Evolutionary conservation across 2,329 filamentous ascomycete species (phyloP).

Genomic region (Microcyclospora tardicrescens): DNA sequence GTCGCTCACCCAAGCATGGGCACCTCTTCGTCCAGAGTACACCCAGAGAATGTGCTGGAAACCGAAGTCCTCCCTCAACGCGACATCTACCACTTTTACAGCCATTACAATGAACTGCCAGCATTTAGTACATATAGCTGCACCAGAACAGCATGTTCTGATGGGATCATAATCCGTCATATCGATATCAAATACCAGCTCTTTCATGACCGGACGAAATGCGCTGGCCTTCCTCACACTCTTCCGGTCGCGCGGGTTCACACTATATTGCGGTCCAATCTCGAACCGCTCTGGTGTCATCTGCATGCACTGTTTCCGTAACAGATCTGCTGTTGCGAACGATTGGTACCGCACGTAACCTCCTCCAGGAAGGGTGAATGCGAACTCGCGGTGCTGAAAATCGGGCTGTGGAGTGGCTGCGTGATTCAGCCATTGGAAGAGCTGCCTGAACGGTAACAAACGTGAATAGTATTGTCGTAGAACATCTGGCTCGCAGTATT

Average conservation of each 20-base stretch:
- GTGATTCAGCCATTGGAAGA: conserved; percentile 98
- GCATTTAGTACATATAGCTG: conserved; percentile 86
- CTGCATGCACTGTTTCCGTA: conserved; percentile 82
- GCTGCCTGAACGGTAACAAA: conserved; percentile 82
- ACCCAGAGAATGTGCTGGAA: conserved; percentile 98
- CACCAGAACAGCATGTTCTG: conserved; percentile 84
- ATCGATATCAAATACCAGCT: conserved; percentile 98
- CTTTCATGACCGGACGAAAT: conserved; percentile 81
- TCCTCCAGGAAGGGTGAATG: conserved; percentile 86
- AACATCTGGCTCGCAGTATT: conserved; percentile 59
- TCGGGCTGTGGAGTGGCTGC: conserved; percentile 73
- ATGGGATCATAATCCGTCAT: conserved; percentile 98
- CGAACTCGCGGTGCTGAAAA: conserved; percentile 89
- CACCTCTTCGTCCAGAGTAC: conserved; percentile 90
- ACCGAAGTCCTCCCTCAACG: conserved; percentile 84
- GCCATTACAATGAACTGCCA: conserved; percentile 98
- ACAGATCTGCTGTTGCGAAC: conserved; percentile 53
- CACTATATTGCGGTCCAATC: conserved; percentile 92
- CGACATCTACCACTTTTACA: conserved; percentile 80
- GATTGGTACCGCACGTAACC: conserved; percentile 88
- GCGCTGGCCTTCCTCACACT: conserved; percentile 64
- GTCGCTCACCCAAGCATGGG: conserved; percentile 97
- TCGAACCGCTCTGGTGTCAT: conserved; percentile 90
- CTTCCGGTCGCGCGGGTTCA: conserved; percentile 89
- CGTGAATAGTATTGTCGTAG: conserved; percentile 93